Conservation (phyloP, 2,329 filamentous ascomycete species). For the Coccinonectria pachysandricola region DNA sequence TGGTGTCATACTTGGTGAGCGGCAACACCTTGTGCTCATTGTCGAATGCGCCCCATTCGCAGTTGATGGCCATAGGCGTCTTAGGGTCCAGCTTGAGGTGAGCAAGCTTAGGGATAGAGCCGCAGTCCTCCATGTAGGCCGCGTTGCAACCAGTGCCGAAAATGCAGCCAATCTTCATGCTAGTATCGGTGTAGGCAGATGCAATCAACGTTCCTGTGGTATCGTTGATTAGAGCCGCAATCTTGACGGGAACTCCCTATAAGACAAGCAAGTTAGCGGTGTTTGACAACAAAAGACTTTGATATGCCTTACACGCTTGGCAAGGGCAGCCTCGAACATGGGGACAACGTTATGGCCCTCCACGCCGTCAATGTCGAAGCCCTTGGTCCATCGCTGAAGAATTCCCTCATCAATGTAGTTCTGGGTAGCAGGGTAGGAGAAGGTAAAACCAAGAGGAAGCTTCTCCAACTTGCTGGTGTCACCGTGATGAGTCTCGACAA, state of each 20-base stretch:
- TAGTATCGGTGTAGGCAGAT: slow-evolving; percentile 87
- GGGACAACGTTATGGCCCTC: slow-evolving; percentile 86
- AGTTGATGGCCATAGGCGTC: slow-evolving; percentile 89
- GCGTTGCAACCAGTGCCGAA: slow-evolving; percentile 98
- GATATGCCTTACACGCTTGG: slow-evolving; percentile 34
- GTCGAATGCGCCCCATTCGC: slow-evolving; percentile 95
- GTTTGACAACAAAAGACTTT: no score
- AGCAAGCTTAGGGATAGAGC: slow-evolving; percentile 85
- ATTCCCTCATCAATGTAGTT: slow-evolving; percentile 89
- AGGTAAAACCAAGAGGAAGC: slow-evolving; percentile 84
- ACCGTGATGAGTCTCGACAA: slow-evolving; percentile 76
- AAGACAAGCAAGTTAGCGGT: no score
- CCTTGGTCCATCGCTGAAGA: slow-evolving; percentile 94
- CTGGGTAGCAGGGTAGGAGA: slow-evolving; percentile 90
- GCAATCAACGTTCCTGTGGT: slow-evolving; percentile 95
- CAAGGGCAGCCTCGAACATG: slow-evolving; percentile 71
- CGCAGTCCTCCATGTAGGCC: slow-evolving; percentile 92
- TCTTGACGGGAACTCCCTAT: slow-evolving; percentile 79
- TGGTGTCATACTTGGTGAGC: slow-evolving; percentile 72
- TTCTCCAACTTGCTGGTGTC: slow-evolving; percentile 50
- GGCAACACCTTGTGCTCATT: slow-evolving; percentile 86
- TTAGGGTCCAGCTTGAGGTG: slow-evolving; percentile 81
- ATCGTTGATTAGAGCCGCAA: slow-evolving; percentile 92
- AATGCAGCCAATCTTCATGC: slow-evolving; percentile 93
- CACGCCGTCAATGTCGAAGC: slow-evolving; percentile 86